A percentile compares a stretch with the other conserved stretches of the same genome.
phyloP scores from a whole-genome alignment of 1,139 yeast genomes.

The Saccharomycopsis phalli region DNA sequence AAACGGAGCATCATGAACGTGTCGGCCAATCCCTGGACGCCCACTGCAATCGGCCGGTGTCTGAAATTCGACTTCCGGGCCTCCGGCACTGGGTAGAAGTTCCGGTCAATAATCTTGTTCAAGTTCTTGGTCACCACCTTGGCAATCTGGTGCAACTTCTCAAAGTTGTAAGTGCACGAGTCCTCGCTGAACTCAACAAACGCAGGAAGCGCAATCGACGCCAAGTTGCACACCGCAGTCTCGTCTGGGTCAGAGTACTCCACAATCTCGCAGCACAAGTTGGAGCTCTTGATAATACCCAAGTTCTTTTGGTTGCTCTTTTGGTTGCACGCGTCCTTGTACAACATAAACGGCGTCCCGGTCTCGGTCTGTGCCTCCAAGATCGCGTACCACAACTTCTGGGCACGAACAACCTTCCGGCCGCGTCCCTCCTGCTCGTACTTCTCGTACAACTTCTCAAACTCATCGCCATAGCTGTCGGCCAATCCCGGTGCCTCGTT shows the following conservation, averaged over 20 bases:
- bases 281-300: constrained; percentile 81
- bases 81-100: constrained; percentile 67
- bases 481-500: constrained; percentile 79
- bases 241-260: constrained; percentile 84
- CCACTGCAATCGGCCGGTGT: constrained; percentile 81
- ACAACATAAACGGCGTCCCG: constrained; percentile 86
- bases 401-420: constrained; percentile 67
- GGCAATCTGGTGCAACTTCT: constrained; percentile 59
- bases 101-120: constrained; percentile 70
- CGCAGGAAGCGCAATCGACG: constrained; percentile 77
- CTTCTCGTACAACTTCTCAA: constrained; percentile 56
- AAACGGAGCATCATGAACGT: constrained; percentile 66
- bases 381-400: constrained; percentile 80
- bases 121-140: constrained; percentile 70
- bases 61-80: constrained; percentile 63
- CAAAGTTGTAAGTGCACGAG: constrained; percentile 55
- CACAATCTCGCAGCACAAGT: constrained; percentile 84
- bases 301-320: constrained; percentile 82
- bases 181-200: constrained; percentile 42
- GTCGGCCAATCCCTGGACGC: constrained; percentile 89
- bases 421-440: constrained; percentile 72
- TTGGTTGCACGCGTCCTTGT: constrained; percentile 79
- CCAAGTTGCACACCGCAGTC: constrained; percentile 86
- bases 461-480: constrained; percentile 77
- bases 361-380: constrained; percentile 88